Conservation (phyloP, 225 moss, liverwort and hornwort genomes). For the Polytrichum formosum region DNA sequence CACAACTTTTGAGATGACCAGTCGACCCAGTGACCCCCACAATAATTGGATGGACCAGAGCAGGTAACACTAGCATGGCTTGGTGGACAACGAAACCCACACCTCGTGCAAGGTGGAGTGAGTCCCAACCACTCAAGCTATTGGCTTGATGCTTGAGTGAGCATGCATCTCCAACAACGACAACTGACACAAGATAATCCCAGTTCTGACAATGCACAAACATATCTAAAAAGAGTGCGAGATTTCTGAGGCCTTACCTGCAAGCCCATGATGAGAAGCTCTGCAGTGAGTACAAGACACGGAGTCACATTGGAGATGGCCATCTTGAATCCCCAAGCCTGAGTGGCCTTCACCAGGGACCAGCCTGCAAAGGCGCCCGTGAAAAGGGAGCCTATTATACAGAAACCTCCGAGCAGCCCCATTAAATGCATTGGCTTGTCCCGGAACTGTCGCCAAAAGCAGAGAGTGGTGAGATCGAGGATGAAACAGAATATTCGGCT, state of each 20-base stretch:
- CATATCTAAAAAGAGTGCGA: no score
- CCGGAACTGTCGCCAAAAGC: slow-evolving; percentile 41
- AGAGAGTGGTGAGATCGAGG: slow-evolving; percentile 41
- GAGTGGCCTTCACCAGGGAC: slow-evolving; percentile 32
- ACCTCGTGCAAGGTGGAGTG: no score
- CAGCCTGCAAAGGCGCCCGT: slow-evolving; percentile 20
- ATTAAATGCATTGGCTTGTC: slow-evolving; percentile 60
- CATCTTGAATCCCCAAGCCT: slow-evolving; percentile 42
- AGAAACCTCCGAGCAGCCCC: slow-evolving; percentile 40
- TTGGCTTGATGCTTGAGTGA: no score
- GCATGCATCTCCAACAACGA: no score
- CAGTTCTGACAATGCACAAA: no score
- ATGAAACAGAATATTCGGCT: slow-evolving; percentile 33
- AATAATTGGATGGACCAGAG: no score
- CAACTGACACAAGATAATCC: no score
- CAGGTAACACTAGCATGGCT: no score
- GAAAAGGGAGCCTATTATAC: slow-evolving; percentile 36
- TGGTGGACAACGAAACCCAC: no score
- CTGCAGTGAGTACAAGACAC: slow-evolving; percentile 34
- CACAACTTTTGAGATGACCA: no score
- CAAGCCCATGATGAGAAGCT: slow-evolving; percentile 53
- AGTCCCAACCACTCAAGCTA: no score
- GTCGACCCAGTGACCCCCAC: no score
- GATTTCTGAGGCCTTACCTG: slow-evolving; percentile 21
- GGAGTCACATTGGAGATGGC: slow-evolving; percentile 40